Conservation (phyloP, 1,284 basidiomycete genomes). For the Ustilago trichophora region DNA sequence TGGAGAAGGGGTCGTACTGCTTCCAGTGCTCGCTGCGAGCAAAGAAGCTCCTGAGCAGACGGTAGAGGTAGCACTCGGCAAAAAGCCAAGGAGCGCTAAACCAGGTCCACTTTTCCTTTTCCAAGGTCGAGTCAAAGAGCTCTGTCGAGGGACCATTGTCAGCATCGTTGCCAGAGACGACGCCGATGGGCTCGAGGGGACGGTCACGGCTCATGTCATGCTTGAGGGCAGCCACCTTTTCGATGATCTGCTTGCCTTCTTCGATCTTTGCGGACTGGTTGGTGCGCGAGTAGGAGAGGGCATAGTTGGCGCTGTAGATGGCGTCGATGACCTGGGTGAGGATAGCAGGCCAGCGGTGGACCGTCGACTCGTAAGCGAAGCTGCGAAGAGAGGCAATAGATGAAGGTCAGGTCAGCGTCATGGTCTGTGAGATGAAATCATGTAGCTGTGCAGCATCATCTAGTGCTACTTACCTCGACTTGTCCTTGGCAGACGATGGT, state of each 20-base stretch:
- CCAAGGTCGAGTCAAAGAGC: conserved; percentile 51
- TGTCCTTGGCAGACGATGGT: conserved; percentile 44
- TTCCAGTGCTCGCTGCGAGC: conserved; percentile 78
- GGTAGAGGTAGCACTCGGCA: conserved; percentile 86
- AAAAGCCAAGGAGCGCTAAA: conserved; percentile 88
- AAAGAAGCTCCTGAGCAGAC: conserved; percentile 81
- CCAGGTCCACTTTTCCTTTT: conserved; percentile 75
- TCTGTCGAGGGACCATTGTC: conserved; percentile 75
- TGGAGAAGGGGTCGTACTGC: conserved; percentile 82
- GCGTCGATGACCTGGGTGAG: conserved; percentile 81
- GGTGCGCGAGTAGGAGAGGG: conserved; percentile 59
- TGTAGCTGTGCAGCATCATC: too few species aligned
- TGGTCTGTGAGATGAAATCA: too few species aligned
- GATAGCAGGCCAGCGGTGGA: conserved; percentile 87
- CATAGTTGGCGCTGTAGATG: conserved; percentile 70
- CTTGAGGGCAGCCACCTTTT: conserved; percentile 81
- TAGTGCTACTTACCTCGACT: conserved; percentile 26
- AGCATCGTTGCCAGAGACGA: conserved; percentile 31
- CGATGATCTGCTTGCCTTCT: conserved; percentile 83
- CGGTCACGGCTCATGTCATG: conserved; percentile 88
- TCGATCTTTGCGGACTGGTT: conserved; percentile 70
- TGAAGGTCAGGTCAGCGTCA: too few species aligned
- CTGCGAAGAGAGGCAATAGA: too few species aligned
- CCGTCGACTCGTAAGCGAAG: conserved; percentile 73
- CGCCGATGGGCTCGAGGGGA: conserved; percentile 71